Evolutionary conservation across 805 yeast species (phyloP), one percentile per base, ranked within the genome.

Genomic region (Cyberlindnera samutprakarnensis): DNA sequence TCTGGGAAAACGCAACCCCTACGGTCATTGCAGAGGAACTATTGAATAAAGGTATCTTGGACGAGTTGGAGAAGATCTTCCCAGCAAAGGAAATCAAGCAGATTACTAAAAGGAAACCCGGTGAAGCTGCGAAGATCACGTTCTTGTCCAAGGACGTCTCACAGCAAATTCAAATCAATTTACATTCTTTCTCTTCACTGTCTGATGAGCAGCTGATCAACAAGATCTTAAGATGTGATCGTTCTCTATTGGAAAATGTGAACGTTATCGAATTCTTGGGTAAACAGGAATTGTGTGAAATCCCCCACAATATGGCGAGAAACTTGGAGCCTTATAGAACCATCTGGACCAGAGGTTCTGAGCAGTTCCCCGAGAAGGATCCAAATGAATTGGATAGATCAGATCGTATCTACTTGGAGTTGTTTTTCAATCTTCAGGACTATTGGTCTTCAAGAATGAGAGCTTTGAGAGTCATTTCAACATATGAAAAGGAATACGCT

Each of bases 91-190:
- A 73, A 20, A 43, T 42, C 25, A 48, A 47, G 8, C 50, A 33
- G 30, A 45, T 44, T 30, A 45, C 38, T 15, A 43, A 58, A 54
- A 49, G 53, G 56, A 48, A 66, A 59, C 35, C 62, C 59, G 49
- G 70, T 21, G 70, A 65, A 18, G 53, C 58, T 17, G 68, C 69
- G 34, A 68, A 72, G 43, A 47, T 73, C 4, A 49, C 77, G 0
- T 75, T 79, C 43, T 61, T 82, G 42, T 66, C 88, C 0, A 64
- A 87, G 39, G 92, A 82, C 41, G 48, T 78, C 14, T 78, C 84
- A 2, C 92, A 82, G 46, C 88, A 81, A 48, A 80, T 82, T 56
- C 86, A 86, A 25, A 82, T 82, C 45, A 82, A 82, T 47, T 61
- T 82, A 34, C 88, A 82, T 46, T 64, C 71, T 48, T 81, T 72